A percentile compares a stretch with the other conserved stretches of the same genome.
Evolutionary conservation across 768 basidiomycete genomes (phyloP).

Genomic region (Sarcomyxa edulis): DNA sequence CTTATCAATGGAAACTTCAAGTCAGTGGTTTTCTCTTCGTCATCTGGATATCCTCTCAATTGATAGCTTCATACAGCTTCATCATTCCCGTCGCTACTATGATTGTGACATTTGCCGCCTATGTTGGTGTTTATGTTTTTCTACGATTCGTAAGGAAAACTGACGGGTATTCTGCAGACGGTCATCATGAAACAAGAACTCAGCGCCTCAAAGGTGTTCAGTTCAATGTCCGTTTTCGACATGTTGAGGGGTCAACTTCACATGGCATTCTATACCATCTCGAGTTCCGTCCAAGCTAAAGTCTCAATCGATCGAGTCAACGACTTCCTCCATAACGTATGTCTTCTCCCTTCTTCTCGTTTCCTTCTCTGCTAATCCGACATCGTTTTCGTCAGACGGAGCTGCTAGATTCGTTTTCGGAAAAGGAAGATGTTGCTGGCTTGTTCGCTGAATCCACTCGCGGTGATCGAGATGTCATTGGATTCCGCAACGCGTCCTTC

Average conservation of each 20-base stretch:
- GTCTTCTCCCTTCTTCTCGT: constrained; percentile 2
- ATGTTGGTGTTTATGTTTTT: constrained; percentile 42
- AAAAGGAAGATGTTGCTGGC: constrained; percentile 13
- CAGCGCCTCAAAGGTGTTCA: constrained; percentile 40
- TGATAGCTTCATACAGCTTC: no score
- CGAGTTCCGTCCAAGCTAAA: constrained; percentile 26
- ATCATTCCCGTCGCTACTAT: constrained; percentile 60
- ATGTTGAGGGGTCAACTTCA: constrained; percentile 49
- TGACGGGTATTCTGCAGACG: constrained; percentile 23
- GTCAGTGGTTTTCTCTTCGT: constrained; percentile 23
- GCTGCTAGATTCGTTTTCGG: constrained; percentile 36
- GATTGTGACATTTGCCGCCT: constrained; percentile 58
- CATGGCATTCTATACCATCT: constrained; percentile 25
- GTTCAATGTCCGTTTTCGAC: constrained; percentile 57
- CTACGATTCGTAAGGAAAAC: no score
- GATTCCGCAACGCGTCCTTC: constrained; percentile 51
- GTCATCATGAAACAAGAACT: constrained; percentile 34
- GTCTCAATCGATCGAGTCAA: constrained; percentile 58
- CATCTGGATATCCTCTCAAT: no score
- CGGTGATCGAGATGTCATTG: constrained; percentile 28
- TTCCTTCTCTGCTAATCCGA: no score
- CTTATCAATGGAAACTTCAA: constrained; percentile 38
- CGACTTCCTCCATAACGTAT: constrained; percentile 33
- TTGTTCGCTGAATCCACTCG: no score
- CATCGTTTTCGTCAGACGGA: constrained; percentile 35